Percentiles rank a stretch among this genome's conserved stretches.
phyloP scores from a whole-genome alignment of 2,329 filamentous ascomycete species.

The Pleurostoma richardsiae region DNA sequence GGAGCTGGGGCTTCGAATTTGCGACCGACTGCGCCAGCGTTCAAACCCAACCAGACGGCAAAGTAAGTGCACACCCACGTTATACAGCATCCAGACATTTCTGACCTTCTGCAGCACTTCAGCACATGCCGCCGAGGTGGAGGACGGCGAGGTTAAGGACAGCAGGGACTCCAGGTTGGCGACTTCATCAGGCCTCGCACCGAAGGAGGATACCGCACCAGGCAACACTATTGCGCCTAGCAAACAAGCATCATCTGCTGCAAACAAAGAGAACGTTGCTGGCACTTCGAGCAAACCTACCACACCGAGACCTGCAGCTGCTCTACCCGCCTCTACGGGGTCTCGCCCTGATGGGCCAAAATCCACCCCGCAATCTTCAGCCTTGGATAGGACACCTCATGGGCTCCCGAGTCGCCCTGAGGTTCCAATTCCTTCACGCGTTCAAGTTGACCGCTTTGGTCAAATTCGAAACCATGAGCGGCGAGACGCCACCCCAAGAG shows the following conservation, averaged over 20 bases:
- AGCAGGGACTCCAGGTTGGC: conserved; percentile 27
- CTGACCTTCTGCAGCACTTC: not conserved
- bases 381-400: conserved; percentile 7
- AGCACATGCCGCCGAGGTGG: conserved; percentile 41
- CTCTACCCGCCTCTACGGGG: not conserved
- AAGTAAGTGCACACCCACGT: conserved; percentile 12
- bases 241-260: conserved; percentile 1
- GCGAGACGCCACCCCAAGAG: conserved; percentile 17
- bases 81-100: conserved; percentile 16
- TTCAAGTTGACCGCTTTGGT: conserved; percentile 38
- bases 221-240: too few species aligned
- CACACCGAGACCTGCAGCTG: conserved; percentile 6
- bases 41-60: conserved; percentile 47
- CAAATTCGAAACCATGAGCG: conserved; percentile 27
- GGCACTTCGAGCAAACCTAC: conserved; percentile 16
- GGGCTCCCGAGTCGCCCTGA: conserved; percentile 54
- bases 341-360: too few species aligned
- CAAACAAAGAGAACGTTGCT: conserved; percentile 21
- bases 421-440: conserved; percentile 45
- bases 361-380: not conserved
- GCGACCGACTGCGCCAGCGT: conserved; percentile 57
- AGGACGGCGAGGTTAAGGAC: conserved; percentile 72
- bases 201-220: too few species aligned
- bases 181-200: too few species aligned
- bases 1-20: conserved; percentile 32